Conservation (phyloP, 306 rosid genomes). For the Vigna unguiculata region DNA sequence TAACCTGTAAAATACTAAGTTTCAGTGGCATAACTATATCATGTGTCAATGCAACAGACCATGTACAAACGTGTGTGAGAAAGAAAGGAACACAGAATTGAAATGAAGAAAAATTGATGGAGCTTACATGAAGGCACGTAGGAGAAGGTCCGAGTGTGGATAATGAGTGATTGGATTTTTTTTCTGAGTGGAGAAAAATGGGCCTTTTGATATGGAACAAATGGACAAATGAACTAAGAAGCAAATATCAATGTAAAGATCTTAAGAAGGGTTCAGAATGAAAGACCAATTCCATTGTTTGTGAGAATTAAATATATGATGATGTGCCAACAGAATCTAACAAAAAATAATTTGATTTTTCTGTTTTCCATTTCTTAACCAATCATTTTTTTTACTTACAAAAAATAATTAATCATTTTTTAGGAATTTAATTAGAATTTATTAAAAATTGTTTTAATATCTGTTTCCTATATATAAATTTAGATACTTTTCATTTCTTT, state of each 20-base stretch:
- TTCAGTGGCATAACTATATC: constrained; percentile 3
- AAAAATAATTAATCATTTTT: no score
- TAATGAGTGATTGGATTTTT: constrained; percentile 45
- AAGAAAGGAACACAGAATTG: constrained; percentile 22
- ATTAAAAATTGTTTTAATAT: no score
- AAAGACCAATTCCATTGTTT: background rate
- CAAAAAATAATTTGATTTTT: no score
- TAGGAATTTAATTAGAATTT: no score
- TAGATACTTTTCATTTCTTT: no score
- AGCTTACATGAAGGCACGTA: constrained; percentile 49
- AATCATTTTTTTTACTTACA: no score
- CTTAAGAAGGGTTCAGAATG: constrained; percentile 1
- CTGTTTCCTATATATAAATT: no score
- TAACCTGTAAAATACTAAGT: constrained; percentile 45
- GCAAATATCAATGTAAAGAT: constrained; percentile 48
- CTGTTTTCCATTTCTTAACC: no score
- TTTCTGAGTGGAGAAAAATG: background rate
- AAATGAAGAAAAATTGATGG: constrained; percentile 35
- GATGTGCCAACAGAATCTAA: no score
- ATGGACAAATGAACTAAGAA: constrained; percentile 30
- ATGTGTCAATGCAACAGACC: background rate
- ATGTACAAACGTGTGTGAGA: background rate
- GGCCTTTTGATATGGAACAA: background rate
- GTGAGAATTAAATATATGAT: no score
- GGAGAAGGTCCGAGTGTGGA: constrained; percentile 40